phyloP scores from a whole-genome alignment of 2,329 filamentous ascomycete genomes.

The Sarocladium kiliense region DNA sequence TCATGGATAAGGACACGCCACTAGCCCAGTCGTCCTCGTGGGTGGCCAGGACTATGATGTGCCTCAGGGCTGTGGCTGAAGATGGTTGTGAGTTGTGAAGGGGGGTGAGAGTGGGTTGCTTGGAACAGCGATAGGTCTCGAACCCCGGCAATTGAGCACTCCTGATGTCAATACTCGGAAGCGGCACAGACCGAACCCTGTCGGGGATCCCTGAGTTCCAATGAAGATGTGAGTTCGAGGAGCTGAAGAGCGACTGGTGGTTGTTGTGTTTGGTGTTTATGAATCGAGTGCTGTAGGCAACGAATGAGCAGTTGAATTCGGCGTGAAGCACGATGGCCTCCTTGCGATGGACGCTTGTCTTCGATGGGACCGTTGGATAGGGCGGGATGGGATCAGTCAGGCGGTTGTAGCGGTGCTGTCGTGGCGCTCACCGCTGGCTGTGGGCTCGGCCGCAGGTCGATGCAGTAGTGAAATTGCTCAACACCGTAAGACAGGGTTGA shows the following conservation, averaged over 20 bases:
- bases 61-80: constrained; percentile 1
- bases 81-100: neutral
- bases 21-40: neutral
- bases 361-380: neutral
- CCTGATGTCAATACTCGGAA: neutral
- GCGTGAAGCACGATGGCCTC: neutral
- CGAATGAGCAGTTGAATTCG: neutral
- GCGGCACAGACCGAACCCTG: neutral
- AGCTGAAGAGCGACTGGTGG: neutral
- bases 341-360: neutral
- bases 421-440: constrained; percentile 7
- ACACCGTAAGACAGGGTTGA: neutral
- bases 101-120: neutral
- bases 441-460: neutral
- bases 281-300: neutral
- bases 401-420: neutral
- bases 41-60: neutral
- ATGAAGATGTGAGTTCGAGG: neutral
- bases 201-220: neutral
- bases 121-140: neutral
- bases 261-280: neutral
- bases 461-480: constrained; percentile 5
- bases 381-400: neutral
- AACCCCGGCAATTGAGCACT: neutral
- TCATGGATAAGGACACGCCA: constrained; percentile 5